phyloP scores from a whole-genome alignment of 345 rosid genomes.

The Hirschfeldia incana region DNA sequence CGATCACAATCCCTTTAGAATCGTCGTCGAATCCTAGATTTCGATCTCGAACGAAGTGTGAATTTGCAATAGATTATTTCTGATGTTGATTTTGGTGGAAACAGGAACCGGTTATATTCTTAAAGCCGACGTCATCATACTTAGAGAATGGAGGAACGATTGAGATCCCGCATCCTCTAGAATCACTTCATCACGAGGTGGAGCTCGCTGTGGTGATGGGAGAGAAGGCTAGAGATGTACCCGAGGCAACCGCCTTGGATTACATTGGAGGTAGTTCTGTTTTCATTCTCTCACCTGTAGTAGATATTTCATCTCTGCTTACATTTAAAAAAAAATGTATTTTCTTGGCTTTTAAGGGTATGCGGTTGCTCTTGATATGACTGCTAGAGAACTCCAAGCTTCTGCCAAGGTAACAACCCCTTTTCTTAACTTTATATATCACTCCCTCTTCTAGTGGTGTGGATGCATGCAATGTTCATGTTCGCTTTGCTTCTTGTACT shows the following conservation, averaged over 20 bases:
- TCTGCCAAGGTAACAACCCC: conserved; percentile 61
- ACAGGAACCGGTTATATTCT: conserved; percentile 88
- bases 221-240: conserved; percentile 77
- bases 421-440: neutral
- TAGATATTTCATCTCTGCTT: neutral
- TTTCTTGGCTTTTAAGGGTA: conserved; percentile 73
- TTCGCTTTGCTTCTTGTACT: neutral
- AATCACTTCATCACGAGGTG: conserved; percentile 86
- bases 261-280: conserved; percentile 66
- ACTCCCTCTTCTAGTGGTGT: neutral
- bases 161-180: conserved; percentile 71
- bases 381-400: conserved; percentile 91
- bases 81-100: neutral
- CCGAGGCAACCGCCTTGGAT: conserved; percentile 74
- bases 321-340: no score
- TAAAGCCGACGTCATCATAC: conserved; percentile 96
- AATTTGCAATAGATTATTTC: neutral
- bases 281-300: neutral
- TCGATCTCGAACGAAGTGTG: neutral
- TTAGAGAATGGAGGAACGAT: conserved; percentile 88
- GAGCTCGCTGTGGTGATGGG: conserved; percentile 91
- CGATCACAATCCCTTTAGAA: neutral
- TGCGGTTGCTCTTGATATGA: conserved; percentile 97
- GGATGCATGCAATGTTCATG: neutral
- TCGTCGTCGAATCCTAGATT: neutral